phyloP scores from a whole-genome alignment of 2,329 filamentous ascomycete species.

The Xylariales sp. region DNA sequence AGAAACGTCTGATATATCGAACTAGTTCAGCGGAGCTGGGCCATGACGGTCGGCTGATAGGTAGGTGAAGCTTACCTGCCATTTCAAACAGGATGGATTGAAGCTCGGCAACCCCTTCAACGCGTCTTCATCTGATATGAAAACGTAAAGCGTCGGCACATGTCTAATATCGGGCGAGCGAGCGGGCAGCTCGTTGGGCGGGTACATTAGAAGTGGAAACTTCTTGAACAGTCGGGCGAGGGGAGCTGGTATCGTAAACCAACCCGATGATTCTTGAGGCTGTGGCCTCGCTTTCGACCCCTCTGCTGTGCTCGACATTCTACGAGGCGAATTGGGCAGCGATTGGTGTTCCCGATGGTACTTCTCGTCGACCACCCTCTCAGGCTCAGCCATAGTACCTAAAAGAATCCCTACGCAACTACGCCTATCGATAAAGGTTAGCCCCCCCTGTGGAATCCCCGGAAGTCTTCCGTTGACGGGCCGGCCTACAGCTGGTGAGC shows the following conservation, averaged over 20 bases:
- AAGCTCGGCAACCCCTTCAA: conserved; percentile 75
- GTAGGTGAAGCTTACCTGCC: conserved; percentile 75
- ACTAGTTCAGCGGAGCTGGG: conserved; percentile 10
- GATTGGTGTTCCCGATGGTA: not conserved
- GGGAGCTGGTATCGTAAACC: conserved; percentile 75
- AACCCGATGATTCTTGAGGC: conserved; percentile 48
- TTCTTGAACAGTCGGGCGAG: conserved; percentile 85
- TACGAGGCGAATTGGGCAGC: not conserved
- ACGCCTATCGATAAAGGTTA: conserved; percentile 15
- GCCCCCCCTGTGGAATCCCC: not conserved
- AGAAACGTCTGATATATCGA: conserved; percentile 75
- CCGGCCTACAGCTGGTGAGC: conserved; percentile 12
- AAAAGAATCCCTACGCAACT: not conserved
- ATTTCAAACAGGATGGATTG: conserved; percentile 94
- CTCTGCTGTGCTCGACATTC: conserved; percentile 27
- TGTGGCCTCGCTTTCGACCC: conserved; percentile 33
- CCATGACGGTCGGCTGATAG: not conserved
- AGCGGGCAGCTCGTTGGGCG: conserved; percentile 75
- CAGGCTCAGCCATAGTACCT: not conserved
- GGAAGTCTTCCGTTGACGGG: conserved; percentile 7
- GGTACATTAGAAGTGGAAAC: conserved; percentile 83
- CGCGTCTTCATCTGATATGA: conserved; percentile 74
- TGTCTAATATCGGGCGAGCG: conserved; percentile 57
- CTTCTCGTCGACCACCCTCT: conserved; percentile 5
- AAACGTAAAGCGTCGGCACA: conserved; percentile 77